These are phyloP conservation scores for Ogataea methanolica DNA, from an alignment of 805 yeast genomes.

Conservation along the genomic window DNA sequence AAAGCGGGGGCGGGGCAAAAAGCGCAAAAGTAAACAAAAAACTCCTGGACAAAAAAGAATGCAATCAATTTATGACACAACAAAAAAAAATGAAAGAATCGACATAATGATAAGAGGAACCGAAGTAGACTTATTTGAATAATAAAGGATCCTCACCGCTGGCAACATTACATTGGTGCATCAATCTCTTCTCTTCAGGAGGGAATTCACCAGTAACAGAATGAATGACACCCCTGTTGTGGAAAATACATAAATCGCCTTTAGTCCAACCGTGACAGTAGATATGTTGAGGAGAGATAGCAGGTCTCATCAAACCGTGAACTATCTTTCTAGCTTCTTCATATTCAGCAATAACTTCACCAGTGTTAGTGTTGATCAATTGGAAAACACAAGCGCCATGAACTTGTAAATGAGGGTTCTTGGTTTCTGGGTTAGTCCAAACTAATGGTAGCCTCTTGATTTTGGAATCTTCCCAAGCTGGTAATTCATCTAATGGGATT, in stretches of 20 bases:
- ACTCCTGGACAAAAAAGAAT: not conserved
- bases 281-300: slow-evolving; percentile 66
- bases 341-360: slow-evolving; percentile 56
- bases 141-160: slow-evolving; percentile 64
- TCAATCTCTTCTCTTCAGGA: slow-evolving; percentile 71
- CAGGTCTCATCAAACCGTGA: slow-evolving; percentile 79
- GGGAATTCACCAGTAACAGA: slow-evolving; percentile 87
- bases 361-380: slow-evolving; percentile 49
- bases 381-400: slow-evolving; percentile 84
- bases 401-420: slow-evolving; percentile 76
- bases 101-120: not conserved
- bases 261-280: slow-evolving; percentile 80
- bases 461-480: slow-evolving; percentile 78
- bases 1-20: too few species aligned
- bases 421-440: slow-evolving; percentile 89
- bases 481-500: slow-evolving; percentile 58
- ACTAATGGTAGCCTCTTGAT: slow-evolving; percentile 78
- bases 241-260: slow-evolving; percentile 85
- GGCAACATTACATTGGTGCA: slow-evolving; percentile 94
- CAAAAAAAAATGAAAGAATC: slow-evolving; percentile 5
- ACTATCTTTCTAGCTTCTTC: slow-evolving; percentile 71
- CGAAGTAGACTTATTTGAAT: slow-evolving; percentile 3
- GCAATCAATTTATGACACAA: not conserved
- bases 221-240: slow-evolving; percentile 88
- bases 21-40: not conserved